These are phyloP conservation scores for Solanum boliviense DNA, from an alignment of 257 asterid genomes.

Conservation along the genomic window DNA sequence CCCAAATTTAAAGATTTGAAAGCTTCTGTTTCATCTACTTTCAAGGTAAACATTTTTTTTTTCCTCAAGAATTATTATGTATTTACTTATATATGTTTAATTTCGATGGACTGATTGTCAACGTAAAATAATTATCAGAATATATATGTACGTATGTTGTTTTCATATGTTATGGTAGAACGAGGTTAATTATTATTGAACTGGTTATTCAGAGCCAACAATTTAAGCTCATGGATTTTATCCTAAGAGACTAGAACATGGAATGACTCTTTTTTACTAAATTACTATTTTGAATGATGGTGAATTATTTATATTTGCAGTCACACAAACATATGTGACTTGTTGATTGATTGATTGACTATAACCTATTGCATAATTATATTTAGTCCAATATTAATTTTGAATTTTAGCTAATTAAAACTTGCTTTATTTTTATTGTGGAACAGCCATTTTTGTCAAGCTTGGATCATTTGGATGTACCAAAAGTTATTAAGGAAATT, in stretches of 20 bases:
- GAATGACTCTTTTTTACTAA: no score
- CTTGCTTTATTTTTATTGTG: background rate
- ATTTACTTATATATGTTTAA: no score
- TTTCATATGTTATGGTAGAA: background rate
- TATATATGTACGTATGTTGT: background rate
- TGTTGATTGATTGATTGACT: background rate
- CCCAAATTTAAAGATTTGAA: no score
- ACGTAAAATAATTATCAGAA: no score
- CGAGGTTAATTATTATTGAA: no score
- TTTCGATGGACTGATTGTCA: no score
- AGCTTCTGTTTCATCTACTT: no score
- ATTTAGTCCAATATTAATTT: background rate
- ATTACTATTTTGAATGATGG: background rate
- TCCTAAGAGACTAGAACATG: no score
- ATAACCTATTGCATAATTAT: background rate
- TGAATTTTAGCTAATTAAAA: background rate
- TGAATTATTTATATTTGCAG: background rate
- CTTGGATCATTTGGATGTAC: background rate
- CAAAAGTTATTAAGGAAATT: background rate
- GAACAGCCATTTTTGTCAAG: background rate
- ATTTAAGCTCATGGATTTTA: no score
- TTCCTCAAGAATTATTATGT: no score
- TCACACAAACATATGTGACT: fast-evolving
- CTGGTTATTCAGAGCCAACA: no score
- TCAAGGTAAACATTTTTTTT: no score